Evolutionary conservation across 2,329 filamentous ascomycete genomes (phyloP), one percentile per base, ranked within the genome.

Genomic region (Elsinoe australis): DNA sequence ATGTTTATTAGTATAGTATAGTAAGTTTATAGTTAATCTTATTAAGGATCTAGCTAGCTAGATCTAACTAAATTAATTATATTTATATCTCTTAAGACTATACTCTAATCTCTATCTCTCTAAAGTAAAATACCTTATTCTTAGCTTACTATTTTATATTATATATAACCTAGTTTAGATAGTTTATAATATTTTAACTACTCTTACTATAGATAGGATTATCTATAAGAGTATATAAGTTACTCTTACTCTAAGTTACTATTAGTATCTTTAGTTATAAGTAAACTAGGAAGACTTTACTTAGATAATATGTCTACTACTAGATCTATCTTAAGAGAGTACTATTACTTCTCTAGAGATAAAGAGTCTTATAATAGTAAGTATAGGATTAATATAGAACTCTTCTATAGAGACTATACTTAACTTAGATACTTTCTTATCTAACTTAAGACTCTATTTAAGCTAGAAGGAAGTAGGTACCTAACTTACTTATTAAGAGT

Each of bases 141-240:
- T 46, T 9, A 53, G 8, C 15, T 46, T 24, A 19, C 47, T 33
- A 26, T 18, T 15, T 51, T 45, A n/a, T 47, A 8, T 32, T 52
- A 49, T 35, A 14, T 12, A 45, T 4, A 15, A 34, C 47, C 55
- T 41, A 22, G 51, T 35, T 26, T 28, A 44, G 18, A 28, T 17
- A 44, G 38, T 44, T 44, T 31, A 44, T 44, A 44, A 44, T 17
- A 44, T 44, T 44, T 44, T 44, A 31, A 44, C 22, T 44, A 44
- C 38, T 18, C 26, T 44, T 31, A 28, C 21, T 31, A 44, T 31
- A 31, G 38, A 28, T 26, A 44, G 38, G 26, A 44, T 17, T 10
- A n/a, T n/a, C 18, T 38, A 38, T 17, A 17, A 38, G 34, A 12
- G 14, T 44, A 8, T 8, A 44, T 44, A 44, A 44, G 38, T 44